Conservation (phyloP, 2,329 filamentous ascomycete species). For the Amylocarpus encephaloides region DNA sequence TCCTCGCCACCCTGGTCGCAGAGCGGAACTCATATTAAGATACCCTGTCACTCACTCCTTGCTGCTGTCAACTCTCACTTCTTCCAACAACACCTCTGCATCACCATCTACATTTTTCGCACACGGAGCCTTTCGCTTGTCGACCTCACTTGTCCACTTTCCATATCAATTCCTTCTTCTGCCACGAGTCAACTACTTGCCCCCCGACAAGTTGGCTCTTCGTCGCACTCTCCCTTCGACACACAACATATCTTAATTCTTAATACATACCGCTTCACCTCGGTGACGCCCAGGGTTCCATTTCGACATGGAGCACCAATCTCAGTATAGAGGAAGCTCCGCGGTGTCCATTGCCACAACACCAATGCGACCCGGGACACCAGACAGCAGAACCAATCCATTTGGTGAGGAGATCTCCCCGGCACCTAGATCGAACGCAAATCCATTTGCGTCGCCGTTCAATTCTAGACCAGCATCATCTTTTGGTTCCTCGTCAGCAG, state of each 20-base stretch:
- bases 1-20: not conserved
- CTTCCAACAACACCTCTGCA: not conserved
- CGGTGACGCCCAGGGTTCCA: not conserved
- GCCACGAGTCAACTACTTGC: not conserved
- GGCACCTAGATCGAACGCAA: conserved; percentile 14
- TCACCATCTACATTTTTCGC: not conserved
- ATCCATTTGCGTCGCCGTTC: conserved; percentile 33
- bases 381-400: conserved; percentile 30
- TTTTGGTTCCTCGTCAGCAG: conserved; percentile 36
- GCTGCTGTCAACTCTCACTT: not conserved
- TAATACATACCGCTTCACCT: not conserved
- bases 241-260: not conserved
- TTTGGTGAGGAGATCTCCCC: conserved; percentile 28
- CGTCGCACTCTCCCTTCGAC: not conserved
- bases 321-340: conserved; percentile 6
- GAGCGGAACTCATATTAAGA: not conserved
- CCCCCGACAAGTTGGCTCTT: conserved; percentile 6
- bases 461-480: conserved; percentile 38
- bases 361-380: conserved; percentile 34
- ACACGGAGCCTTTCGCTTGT: not conserved
- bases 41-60: not conserved
- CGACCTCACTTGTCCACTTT: not conserved
- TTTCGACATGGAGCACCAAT: conserved; percentile 1
- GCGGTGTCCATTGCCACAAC: conserved; percentile 31
- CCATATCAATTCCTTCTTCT: not conserved